These are phyloP conservation scores for Escovopsis weberi DNA, from an alignment of 2,329 filamentous ascomycete species.

Conservation along the genomic window DNA sequence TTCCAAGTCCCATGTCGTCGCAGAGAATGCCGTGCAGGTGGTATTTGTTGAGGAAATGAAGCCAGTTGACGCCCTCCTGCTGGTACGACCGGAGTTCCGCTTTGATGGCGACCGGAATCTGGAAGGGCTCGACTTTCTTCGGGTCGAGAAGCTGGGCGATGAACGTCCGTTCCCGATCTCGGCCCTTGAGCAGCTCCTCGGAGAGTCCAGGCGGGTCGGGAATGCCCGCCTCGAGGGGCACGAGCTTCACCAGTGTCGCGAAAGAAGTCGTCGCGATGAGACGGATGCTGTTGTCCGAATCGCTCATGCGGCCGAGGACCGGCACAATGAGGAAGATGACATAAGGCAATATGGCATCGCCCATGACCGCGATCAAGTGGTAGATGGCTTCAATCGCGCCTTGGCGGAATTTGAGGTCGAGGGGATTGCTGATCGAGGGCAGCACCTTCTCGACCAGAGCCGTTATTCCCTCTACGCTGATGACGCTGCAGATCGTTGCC, in stretches of 20 bases:
- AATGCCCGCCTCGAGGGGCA: constrained; percentile 92
- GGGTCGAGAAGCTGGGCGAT: constrained; percentile 92
- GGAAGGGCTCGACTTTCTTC: constrained; percentile 89
- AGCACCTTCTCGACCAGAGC: constrained; percentile 86
- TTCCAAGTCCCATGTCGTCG: constrained; percentile 97
- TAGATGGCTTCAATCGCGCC: constrained; percentile 93
- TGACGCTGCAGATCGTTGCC: constrained; percentile 92
- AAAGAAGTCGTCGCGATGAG: constrained; percentile 94
- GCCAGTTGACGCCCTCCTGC: constrained; percentile 97
- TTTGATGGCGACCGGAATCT: constrained; percentile 92
- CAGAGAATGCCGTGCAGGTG: constrained; percentile 96
- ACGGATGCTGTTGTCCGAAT: constrained; percentile 90
- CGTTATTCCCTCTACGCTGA: constrained; percentile 90
- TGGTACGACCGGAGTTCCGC: constrained; percentile 93
- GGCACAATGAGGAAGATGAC: constrained; percentile 98
- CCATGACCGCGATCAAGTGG: constrained; percentile 96
- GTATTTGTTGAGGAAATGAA: constrained; percentile 95
- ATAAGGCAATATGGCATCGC: constrained; percentile 87
- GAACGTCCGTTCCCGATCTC: constrained; percentile 90
- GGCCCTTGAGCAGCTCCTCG: constrained; percentile 70
- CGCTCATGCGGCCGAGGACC: constrained; percentile 93
- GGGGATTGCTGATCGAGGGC: constrained; percentile 78
- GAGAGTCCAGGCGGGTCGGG: constrained; percentile 91
- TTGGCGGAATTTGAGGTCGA: constrained; percentile 80
- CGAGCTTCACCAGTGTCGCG: constrained; percentile 89